phyloP scores from a whole-genome alignment of 441 rosid species.

The Theobroma grandiflorum region DNA sequence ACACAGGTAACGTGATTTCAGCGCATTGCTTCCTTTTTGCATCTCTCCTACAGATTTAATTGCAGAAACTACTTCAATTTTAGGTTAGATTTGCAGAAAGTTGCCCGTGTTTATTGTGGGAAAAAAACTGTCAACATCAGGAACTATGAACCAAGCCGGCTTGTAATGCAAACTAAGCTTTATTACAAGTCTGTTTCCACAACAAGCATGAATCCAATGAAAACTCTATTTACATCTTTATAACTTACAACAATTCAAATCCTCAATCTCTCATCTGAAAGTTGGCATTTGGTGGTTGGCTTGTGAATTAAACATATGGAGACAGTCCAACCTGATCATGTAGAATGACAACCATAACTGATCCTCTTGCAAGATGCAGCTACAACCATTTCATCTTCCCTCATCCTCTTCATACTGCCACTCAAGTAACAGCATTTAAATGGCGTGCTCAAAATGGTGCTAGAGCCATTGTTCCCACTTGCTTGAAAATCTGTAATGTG shows the following conservation, averaged over 20 bases:
- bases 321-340: neutral
- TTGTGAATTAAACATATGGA: neutral
- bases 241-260: neutral
- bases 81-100: no score
- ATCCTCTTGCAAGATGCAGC: slow-evolving; percentile 48
- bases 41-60: neutral
- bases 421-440: slow-evolving; percentile 34
- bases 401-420: slow-evolving; percentile 38
- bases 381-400: slow-evolving; percentile 45
- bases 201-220: neutral
- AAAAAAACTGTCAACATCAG: neutral
- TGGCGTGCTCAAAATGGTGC: slow-evolving; percentile 18
- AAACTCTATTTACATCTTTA: neutral
- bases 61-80: neutral
- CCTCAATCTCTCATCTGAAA: neutral
- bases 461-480: neutral
- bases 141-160: neutral
- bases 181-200: neutral
- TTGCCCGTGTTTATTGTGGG: neutral
- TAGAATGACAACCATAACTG: slow-evolving; percentile 12
- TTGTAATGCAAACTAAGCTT: neutral
- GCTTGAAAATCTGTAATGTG: slow-evolving; percentile 31
- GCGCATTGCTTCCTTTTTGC: neutral
- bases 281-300: neutral
- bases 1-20: neutral